Conservation (phyloP, 1,284 basidiomycete genomes). For the Gymnopus androsaceus region DNA sequence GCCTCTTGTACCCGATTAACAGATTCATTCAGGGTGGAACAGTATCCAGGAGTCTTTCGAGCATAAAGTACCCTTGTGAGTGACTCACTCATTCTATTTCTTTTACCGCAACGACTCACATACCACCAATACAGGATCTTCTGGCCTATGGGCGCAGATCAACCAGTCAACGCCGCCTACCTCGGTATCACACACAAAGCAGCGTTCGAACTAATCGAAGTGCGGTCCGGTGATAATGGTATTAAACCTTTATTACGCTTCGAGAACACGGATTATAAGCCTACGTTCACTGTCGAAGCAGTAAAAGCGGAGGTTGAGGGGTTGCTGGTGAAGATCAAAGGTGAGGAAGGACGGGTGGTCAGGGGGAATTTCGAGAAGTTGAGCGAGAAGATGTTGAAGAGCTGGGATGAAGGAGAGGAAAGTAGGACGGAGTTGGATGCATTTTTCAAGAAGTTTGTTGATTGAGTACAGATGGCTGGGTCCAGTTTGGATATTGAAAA, state of each 20-base stretch:
- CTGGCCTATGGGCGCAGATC: slow-evolving; percentile 13
- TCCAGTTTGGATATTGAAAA: no score
- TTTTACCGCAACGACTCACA: not conserved
- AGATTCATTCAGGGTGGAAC: no score
- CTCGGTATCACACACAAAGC: slow-evolving; percentile 3
- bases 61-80: not conserved
- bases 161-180: slow-evolving; percentile 6
- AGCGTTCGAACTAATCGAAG: slow-evolving; percentile 12
- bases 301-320: slow-evolving; percentile 1
- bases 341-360: slow-evolving; percentile 1
- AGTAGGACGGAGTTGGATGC: not conserved
- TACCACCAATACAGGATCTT: not conserved
- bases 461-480: not conserved
- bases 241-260: slow-evolving; percentile 3
- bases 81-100: not conserved
- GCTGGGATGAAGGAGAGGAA: slow-evolving; percentile 6
- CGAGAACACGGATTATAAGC: not conserved
- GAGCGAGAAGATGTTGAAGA: slow-evolving; percentile 1
- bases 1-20: no score
- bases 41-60: slow-evolving; percentile 16
- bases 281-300: slow-evolving; percentile 7
- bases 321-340: slow-evolving; percentile 2
- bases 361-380: slow-evolving; percentile 13
- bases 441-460: slow-evolving; percentile 6
- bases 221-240: slow-evolving; percentile 5